A percentile compares a stretch with the other conserved stretches of the same genome.
Evolutionary conservation across 2,329 filamentous ascomycete species (phyloP).

Genomic region (Drechslera avenae): DNA sequence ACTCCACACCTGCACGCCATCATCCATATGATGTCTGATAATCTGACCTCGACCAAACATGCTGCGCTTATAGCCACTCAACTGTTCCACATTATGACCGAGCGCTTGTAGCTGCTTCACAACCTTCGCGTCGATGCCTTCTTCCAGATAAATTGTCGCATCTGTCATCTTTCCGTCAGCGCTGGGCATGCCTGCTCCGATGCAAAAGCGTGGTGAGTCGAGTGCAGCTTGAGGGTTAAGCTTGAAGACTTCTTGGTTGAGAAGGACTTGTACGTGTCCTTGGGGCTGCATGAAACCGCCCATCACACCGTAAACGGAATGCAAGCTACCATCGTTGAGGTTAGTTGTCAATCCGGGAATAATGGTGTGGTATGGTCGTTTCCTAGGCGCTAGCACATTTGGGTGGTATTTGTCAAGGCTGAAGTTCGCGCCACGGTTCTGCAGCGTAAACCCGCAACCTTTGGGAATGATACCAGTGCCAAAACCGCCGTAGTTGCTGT

Average conservation of each 20-base stretch:
- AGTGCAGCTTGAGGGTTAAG: slow-evolving; percentile 85
- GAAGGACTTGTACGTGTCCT: slow-evolving; percentile 88
- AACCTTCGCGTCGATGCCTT: slow-evolving; percentile 74
- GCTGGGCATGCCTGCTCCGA: slow-evolving; percentile 74
- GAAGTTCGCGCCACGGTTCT: slow-evolving; percentile 92
- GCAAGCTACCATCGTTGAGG: slow-evolving; percentile 70
- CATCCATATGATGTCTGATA: slow-evolving; percentile 78
- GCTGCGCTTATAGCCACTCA: slow-evolving; percentile 67
- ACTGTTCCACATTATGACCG: slow-evolving; percentile 74
- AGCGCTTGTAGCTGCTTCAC: slow-evolving; percentile 68
- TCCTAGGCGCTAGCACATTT: slow-evolving; percentile 78
- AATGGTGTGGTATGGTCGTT: slow-evolving; percentile 96
- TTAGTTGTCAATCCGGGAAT: slow-evolving; percentile 92
- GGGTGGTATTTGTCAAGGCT: slow-evolving; percentile 72
- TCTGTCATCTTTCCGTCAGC: slow-evolving; percentile 61
- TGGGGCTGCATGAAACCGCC: slow-evolving; percentile 99
- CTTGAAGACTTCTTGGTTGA: slow-evolving; percentile 85
- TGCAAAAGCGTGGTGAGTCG: slow-evolving; percentile 89
- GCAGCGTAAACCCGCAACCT: slow-evolving; percentile 89
- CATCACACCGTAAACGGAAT: slow-evolving; percentile 94
- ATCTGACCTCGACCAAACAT: slow-evolving; percentile 88
- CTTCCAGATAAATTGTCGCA: slow-evolving; percentile 76
- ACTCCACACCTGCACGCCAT: slow-evolving; percentile 77
- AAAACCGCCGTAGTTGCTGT: slow-evolving; percentile 90
- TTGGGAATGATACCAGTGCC: slow-evolving; percentile 84